Evolutionary conservation across 2,329 filamentous ascomycete genomes (phyloP), one percentile per base, ranked within the genome.

Genomic region (Alternaria alternata): DNA sequence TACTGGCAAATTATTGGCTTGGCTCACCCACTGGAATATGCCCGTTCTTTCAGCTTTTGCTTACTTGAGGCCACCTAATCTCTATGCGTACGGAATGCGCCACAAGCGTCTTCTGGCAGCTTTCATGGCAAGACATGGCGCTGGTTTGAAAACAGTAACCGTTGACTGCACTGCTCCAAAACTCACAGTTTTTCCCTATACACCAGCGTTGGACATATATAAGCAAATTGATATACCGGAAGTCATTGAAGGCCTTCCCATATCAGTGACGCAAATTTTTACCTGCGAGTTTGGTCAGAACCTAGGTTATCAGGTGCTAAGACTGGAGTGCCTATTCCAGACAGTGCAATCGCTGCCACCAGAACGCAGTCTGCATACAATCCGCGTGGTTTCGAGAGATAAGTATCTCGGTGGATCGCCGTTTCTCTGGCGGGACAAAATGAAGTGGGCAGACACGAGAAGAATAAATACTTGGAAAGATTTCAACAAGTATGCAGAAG

Each of bases 51-150:
- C 43, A 5, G 34, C 36, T 28, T 41, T 55, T 49, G 30, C 32
- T n/a, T 36, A 14, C 20, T 7, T 16, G 22, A 38, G 18, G 8
- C 16, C 43, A 20, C 8, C 8, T 20, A 6, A 18, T 26, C 8
- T 11, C 43, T 12, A 6, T 12, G 4, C 20, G 7, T n/a, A 48
- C 6, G 30, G 3, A 18, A 12, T 41, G 18, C 5, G 18, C n/a
- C 4, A 18, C 8, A 32, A 47, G n/a, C 18, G 5, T 30, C 12
- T 20, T 41, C 22, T 55, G 18, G n/a, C 34, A 5, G 26, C 32
- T 11, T 55, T 55, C 5, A 55, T 55, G 43, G 22, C 43, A 8
- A 48, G n/a, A 24, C 44, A 55, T n/a, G 43, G 53, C 16, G 12
- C 28, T 18, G 38, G 38, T 16, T 39, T 55, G 24, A 49, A 24